Evolutionary conservation across 2,329 filamentous ascomycete genomes (phyloP).

Genomic region (Scytalidium lignicola): DNA sequence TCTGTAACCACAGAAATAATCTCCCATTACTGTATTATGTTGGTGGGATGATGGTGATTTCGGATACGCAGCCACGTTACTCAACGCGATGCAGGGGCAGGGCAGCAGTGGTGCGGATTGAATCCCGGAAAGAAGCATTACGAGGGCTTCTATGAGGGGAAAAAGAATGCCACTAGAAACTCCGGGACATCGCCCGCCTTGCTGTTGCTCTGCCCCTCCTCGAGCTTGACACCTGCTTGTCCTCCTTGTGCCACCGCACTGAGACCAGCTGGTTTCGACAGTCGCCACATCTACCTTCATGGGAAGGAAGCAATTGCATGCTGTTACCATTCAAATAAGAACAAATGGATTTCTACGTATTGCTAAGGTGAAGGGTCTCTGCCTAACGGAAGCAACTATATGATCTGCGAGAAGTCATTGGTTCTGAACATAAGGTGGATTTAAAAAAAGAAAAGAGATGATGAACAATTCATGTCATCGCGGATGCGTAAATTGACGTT

Average conservation of each 20-base stretch:
- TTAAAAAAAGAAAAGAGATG: not conserved
- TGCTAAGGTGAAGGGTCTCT: too few relatives aligned
- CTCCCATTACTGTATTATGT: too few relatives aligned
- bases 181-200: not conserved
- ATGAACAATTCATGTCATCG: not conserved
- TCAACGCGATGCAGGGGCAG: not conserved
- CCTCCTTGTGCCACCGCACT: not conserved
- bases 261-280: not conserved
- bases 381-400: too few relatives aligned
- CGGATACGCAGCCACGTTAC: not conserved
- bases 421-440: too few relatives aligned
- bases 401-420: too few relatives aligned
- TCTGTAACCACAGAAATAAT: too few relatives aligned
- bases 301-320: too few relatives aligned
- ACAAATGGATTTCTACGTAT: too few relatives aligned
- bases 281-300: not conserved
- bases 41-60: not conserved
- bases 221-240: not conserved
- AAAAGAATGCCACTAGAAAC: conserved; percentile 1
- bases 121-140: conserved; percentile 10
- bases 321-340: too few relatives aligned
- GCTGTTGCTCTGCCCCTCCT: not conserved
- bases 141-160: conserved; percentile 17
- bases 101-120: not conserved
- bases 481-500: not conserved